A percentile compares a stretch with the other conserved stretches of the same genome.
Conservation (phyloP, 2,329 filamentous ascomycete genomes). For the Clarireedia hainanense region DNA sequence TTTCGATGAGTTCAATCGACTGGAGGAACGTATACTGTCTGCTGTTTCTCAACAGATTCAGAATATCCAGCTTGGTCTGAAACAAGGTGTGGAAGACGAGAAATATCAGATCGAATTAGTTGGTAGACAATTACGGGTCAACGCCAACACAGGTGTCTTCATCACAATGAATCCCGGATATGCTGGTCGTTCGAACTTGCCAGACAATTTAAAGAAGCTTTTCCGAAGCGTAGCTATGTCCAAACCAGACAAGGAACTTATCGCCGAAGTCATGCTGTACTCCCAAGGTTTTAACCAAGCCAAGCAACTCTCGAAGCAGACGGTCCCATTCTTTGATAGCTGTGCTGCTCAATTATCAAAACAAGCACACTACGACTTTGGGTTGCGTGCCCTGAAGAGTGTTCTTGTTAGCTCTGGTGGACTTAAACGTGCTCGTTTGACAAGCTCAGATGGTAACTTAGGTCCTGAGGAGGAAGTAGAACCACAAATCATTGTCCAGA, state of each 20-base stretch:
- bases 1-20: conserved; percentile 99
- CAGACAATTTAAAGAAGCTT: conserved; percentile 98
- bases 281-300: conserved; percentile 98
- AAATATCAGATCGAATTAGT: conserved; percentile 90
- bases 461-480: conserved; percentile 70
- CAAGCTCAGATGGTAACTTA: conserved; percentile 45
- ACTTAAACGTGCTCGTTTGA: conserved; percentile 77
- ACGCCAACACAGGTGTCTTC: conserved; percentile 93
- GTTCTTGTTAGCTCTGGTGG: conserved; percentile 96
- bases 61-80: conserved; percentile 94
- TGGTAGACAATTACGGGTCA: conserved; percentile 82
- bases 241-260: conserved; percentile 98
- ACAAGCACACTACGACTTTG: conserved; percentile 98
- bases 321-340: conserved; percentile 95
- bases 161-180: conserved; percentile 99
- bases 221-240: conserved; percentile 99
- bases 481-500: conserved; percentile 97
- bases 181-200: conserved; percentile 92
- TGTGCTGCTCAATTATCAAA: conserved; percentile 78
- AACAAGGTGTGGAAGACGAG: conserved; percentile 72
- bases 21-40: conserved; percentile 95
- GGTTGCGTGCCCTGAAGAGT: conserved; percentile 94
- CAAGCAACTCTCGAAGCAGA: conserved; percentile 87
- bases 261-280: conserved; percentile 99
- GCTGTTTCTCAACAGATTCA: conserved; percentile 99